Evolutionary conservation across 495 filamentous ascomycete species (phyloP).

Genomic region (Tirmania nivea): DNA sequence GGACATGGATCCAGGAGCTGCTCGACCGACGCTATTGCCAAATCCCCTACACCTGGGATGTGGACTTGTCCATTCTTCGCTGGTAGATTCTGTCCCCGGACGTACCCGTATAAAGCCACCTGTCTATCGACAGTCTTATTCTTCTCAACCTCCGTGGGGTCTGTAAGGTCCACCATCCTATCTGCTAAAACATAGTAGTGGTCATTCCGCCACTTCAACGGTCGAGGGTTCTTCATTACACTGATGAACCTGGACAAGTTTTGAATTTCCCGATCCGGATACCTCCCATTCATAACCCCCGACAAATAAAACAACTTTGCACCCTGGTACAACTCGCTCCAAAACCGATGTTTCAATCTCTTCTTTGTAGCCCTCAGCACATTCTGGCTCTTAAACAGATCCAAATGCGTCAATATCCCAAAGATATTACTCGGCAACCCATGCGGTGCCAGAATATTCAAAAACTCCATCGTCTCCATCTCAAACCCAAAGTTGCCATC

Average conservation of each 20-base stretch:
- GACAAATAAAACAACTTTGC: constrained; percentile 93
- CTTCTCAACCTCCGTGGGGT: constrained; percentile 71
- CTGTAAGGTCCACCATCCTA: constrained; percentile 82
- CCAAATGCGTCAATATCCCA: constrained; percentile 86
- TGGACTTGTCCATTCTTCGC: constrained; percentile 72
- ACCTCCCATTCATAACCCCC: constrained; percentile 85
- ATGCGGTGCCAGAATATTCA: constrained; percentile 69
- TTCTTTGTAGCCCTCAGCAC: constrained; percentile 82
- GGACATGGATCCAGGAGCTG: constrained; percentile 83
- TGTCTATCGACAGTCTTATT: constrained; percentile 75
- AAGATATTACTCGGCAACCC: constrained; percentile 98
- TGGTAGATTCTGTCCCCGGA: constrained; percentile 88
- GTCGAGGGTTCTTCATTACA: constrained; percentile 96
- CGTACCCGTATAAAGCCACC: constrained; percentile 77
- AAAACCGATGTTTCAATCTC: constrained; percentile 80
- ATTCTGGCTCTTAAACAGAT: constrained; percentile 82
- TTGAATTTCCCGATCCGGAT: constrained; percentile 89
- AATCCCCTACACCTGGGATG: constrained; percentile 84
- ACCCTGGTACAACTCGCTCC: constrained; percentile 89
- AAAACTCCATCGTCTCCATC: constrained; percentile 99
- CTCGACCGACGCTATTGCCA: constrained; percentile 66
- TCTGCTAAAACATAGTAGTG: constrained; percentile 88
- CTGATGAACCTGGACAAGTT: constrained; percentile 85
- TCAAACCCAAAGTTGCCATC: constrained; percentile 97
- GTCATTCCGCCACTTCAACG: constrained; percentile 85